Evolutionary conservation across 306 rosid species (phyloP).

Genomic region (Vigna angularis): DNA sequence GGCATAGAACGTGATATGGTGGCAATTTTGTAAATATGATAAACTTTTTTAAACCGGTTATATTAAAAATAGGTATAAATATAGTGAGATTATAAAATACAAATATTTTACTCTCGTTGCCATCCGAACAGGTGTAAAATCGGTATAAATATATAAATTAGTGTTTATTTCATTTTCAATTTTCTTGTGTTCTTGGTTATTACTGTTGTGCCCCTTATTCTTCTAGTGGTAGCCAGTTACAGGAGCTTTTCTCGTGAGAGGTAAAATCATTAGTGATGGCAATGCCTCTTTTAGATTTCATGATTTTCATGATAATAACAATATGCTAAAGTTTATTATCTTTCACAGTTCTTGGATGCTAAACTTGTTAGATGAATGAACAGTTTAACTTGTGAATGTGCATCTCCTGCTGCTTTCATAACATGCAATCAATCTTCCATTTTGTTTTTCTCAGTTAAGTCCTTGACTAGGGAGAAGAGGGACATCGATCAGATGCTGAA

Average conservation of each 20-base stretch:
- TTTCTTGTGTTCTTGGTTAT: constrained; percentile 59
- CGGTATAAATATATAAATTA: no score
- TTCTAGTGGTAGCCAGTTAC: constrained; percentile 27
- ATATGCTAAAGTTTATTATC: constrained; percentile 20
- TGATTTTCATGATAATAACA: constrained; percentile 7
- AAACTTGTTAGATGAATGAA: constrained; percentile 34
- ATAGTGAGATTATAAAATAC: no score
- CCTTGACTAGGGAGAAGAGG: constrained; percentile 99
- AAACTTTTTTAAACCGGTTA: no score
- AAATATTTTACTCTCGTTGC: no score
- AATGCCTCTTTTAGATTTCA: background rate
- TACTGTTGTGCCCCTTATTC: constrained; percentile 44
- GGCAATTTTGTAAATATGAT: no score
- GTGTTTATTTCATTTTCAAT: constrained; percentile 47
- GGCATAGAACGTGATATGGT: no score
- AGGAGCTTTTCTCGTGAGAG: constrained; percentile 33
- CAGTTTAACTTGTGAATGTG: background rate
- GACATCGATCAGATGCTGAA: constrained; percentile 96
- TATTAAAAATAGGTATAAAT: no score
- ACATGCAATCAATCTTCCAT: constrained; percentile 31
- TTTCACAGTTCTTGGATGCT: constrained; percentile 12
- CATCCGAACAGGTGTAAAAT: no score
- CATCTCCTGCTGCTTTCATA: constrained; percentile 39
- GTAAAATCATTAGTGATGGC: constrained; percentile 26
- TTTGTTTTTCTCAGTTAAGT: constrained; percentile 74